Conservation (phyloP, 768 basidiomycete genomes). For the Strobilomyces echinocephalus region DNA sequence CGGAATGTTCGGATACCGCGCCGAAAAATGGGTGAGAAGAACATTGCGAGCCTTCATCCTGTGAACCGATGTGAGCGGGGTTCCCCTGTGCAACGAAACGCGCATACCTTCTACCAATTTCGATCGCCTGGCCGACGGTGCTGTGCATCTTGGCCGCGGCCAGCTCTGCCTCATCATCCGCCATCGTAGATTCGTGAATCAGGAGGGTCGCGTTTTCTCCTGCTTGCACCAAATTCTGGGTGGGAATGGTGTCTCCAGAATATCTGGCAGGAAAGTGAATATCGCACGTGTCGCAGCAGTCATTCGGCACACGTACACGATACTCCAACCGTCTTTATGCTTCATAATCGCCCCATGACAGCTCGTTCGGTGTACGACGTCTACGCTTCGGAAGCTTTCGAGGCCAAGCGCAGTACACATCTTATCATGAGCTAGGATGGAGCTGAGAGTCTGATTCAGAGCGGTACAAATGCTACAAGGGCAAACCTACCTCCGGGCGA, state of each 20-base stretch:
- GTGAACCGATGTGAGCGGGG: not conserved
- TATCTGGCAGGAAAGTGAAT: constrained; percentile 47
- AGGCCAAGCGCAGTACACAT: constrained; percentile 56
- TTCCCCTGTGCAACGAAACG: not conserved
- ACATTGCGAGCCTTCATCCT: constrained; percentile 85
- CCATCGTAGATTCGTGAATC: constrained; percentile 94
- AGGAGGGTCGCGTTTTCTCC: constrained; percentile 71
- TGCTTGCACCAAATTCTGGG: constrained; percentile 56
- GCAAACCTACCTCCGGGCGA: constrained; percentile 3
- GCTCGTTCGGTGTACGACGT: constrained; percentile 66
- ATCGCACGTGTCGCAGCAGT: not conserved
- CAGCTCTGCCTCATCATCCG: constrained; percentile 72
- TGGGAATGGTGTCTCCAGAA: constrained; percentile 88
- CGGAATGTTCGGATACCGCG: constrained; percentile 87
- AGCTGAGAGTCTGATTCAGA: constrained; percentile 33
- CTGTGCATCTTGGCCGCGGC: constrained; percentile 79
- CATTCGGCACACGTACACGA: constrained; percentile 30
- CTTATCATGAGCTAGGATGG: constrained; percentile 35
- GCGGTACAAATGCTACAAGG: not conserved
- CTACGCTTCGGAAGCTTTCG: constrained; percentile 57
- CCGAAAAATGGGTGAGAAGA: constrained; percentile 94
- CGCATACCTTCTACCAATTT: constrained; percentile 63
- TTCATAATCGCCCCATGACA: constrained; percentile 70
- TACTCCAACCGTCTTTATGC: constrained; percentile 54
- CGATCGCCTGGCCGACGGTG: constrained; percentile 85